A percentile compares a stretch with the other conserved stretches of the same genome.
These are phyloP conservation scores for Parastagonospora nodorum DNA, from an alignment of 2,329 filamentous ascomycete species.

Conservation along the genomic window DNA sequence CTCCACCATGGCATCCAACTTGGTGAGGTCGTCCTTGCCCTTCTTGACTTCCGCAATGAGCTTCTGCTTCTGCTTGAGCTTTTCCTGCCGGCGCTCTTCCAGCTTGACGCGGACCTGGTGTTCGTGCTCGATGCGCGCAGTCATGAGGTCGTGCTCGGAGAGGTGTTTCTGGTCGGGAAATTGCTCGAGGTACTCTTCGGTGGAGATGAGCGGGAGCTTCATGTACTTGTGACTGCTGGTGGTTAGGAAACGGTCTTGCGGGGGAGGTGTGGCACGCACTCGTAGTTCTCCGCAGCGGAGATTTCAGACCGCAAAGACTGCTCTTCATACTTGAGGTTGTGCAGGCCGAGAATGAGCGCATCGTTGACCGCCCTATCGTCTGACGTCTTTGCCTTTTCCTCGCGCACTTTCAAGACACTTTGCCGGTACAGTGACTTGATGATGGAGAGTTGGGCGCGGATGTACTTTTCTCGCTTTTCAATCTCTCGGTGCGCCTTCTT, in stretches of 20 bases:
- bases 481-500: constrained; percentile 31
- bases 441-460: constrained; percentile 67
- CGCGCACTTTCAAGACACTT: constrained; percentile 78
- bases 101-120: constrained; percentile 80
- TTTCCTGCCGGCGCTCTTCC: constrained; percentile 76
- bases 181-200: constrained; percentile 77
- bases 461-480: constrained; percentile 66
- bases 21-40: constrained; percentile 89
- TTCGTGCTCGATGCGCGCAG: constrained; percentile 90
- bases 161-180: constrained; percentile 75
- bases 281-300: constrained; percentile 84
- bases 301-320: constrained; percentile 90
- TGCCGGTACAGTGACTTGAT: constrained; percentile 78
- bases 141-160: constrained; percentile 82
- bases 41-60: constrained; percentile 82
- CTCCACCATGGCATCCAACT: constrained; percentile 88
- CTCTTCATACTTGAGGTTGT: constrained; percentile 97
- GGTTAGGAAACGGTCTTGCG: constrained; percentile 7
- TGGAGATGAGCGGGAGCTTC: constrained; percentile 80
- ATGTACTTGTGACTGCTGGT: constrained; percentile 78
- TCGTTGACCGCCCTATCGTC: constrained; percentile 92
- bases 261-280: constrained; percentile 62
- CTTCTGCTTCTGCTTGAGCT: constrained; percentile 68
- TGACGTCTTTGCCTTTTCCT: constrained; percentile 84
- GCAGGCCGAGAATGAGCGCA: constrained; percentile 84